Percentiles rank a stretch among this genome's conserved stretches.
Conservation (phyloP, 352 stramenopile genomes). For the Phytopythium chamaehyphon region DNA sequence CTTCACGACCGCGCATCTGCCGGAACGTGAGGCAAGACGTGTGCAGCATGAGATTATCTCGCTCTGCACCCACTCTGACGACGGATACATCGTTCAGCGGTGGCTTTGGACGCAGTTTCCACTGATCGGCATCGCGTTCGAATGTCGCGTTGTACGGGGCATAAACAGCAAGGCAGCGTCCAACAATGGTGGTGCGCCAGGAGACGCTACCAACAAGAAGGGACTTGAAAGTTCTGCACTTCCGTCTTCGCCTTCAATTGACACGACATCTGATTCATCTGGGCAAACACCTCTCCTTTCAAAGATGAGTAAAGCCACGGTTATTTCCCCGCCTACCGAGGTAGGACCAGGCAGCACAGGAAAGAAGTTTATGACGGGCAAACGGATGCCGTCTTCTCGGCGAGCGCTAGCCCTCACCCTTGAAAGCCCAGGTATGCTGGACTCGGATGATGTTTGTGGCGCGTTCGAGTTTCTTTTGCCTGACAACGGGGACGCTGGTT, state of each 20-base stretch:
- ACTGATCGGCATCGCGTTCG: constrained; percentile 74
- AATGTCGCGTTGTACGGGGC: constrained; percentile 53
- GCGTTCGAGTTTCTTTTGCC: constrained; percentile 65
- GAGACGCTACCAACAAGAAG: too few species aligned
- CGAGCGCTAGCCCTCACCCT: background rate
- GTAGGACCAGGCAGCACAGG: background rate
- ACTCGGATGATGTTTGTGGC: constrained; percentile 34
- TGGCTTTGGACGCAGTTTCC: constrained; percentile 88
- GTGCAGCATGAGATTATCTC: constrained; percentile 63
- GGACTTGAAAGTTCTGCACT: too few species aligned
- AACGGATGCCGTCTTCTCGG: constrained; percentile 17
- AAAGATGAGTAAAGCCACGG: background rate
- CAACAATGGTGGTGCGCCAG: background rate
- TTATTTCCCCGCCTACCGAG: background rate
- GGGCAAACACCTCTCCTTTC: background rate
- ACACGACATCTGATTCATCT: background rate
- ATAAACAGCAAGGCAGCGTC: constrained; percentile 11
- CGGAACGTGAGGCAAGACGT: constrained; percentile 43
- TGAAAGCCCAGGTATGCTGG: background rate
- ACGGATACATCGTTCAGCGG: constrained; percentile 72
- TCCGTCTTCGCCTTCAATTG: background rate
- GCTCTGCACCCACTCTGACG: constrained; percentile 53
- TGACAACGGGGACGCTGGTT: constrained; percentile 48
- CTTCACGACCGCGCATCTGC: constrained; percentile 47
- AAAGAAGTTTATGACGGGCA: constrained; percentile 9